A percentile compares a stretch with the other conserved stretches of the same genome.
These are phyloP conservation scores for Margaritispora aquatica DNA, from an alignment of 495 filamentous ascomycete species.

Conservation along the genomic window DNA sequence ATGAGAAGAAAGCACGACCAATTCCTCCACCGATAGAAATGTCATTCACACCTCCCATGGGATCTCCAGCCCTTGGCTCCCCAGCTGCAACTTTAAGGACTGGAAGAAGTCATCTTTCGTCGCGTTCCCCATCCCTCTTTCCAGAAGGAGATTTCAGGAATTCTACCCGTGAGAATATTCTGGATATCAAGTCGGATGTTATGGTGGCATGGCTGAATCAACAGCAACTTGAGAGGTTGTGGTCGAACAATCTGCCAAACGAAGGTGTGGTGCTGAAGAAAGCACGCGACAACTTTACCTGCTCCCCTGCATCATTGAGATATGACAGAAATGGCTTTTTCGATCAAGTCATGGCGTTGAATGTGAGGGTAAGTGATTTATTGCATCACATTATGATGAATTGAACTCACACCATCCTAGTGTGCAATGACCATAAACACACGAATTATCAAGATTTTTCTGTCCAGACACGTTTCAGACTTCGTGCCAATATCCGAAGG, in stretches of 20 bases:
- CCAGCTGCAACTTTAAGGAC: not conserved
- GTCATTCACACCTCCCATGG: not conserved
- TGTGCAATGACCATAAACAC: constrained; percentile 55
- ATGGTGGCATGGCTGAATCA: constrained; percentile 58
- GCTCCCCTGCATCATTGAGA: constrained; percentile 46
- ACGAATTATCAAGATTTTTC: constrained; percentile 47
- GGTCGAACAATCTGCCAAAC: constrained; percentile 45
- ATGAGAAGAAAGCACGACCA: not conserved
- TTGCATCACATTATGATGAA: not conserved
- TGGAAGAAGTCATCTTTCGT: not conserved
- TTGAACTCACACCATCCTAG: constrained; percentile 23
- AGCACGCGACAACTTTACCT: constrained; percentile 43
- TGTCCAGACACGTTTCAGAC: constrained; percentile 35
- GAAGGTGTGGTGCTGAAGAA: constrained; percentile 60
- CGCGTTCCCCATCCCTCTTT: constrained; percentile 31
- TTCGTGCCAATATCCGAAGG: constrained; percentile 51
- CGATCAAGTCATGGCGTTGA: constrained; percentile 45
- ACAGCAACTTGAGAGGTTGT: constrained; percentile 51
- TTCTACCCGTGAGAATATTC: constrained; percentile 29
- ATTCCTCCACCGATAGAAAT: not conserved
- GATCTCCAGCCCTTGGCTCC: not conserved
- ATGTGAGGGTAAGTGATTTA: constrained; percentile 41
- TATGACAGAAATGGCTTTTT: constrained; percentile 41
- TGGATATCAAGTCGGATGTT: constrained; percentile 50
- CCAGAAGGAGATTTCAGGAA: constrained; percentile 42